Base-by-base conservation (phyloP, 805 yeast species). In the Sporopachydermia lactativora region DNA sequence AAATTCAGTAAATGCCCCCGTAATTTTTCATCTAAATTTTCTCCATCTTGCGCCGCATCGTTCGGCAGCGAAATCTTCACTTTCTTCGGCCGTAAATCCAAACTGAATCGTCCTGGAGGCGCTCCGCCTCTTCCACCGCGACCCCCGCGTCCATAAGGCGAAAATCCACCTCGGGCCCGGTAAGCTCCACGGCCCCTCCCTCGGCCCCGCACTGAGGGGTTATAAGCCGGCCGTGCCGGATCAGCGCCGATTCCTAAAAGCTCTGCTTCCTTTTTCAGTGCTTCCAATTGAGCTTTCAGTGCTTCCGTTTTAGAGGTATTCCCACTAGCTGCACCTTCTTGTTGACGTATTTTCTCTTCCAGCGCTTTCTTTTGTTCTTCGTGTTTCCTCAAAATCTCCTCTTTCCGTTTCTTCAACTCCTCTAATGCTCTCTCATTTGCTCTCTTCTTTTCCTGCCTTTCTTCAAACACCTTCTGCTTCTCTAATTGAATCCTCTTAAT, bases 401-500 rank as follows among this genome's bases (percentile, higher is more conserved):
- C 61, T 40, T 62, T 66, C 41, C 57, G 45, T 15, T 45, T 55
- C 36, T 62, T 54, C 18, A 61, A 38, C 40, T 57, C 49, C 45
- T 54, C 51, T 36, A 65, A 46, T 39, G 54, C 52, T 4, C 50
- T 57, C 15, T 59, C 60, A 38, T 54, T 51, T 36, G 50, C 61
- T 35, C 54, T 49, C 47, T 58, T 58, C 47, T 58, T 55, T 14
- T 47, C 52, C 45, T 55, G 57, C 44, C 60, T 60, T 43, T 54
- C 65, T 43, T 65, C 68, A 47, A 61, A 63, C 46, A 55, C 62
- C 43, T 50, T 53, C 48, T 69, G 74, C 46, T 57, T 61, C 41
- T 55, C 61, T 4, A 48, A 57, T 47, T 66, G 72, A 43, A 54
- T 47, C 18, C 51, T 49, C 18, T 52, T 54, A 40, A 65, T 55